Percentiles rank a stretch among this genome's conserved stretches.
phyloP scores from a whole-genome alignment of 768 basidiomycete genomes.

The Lyophyllum atratum region DNA sequence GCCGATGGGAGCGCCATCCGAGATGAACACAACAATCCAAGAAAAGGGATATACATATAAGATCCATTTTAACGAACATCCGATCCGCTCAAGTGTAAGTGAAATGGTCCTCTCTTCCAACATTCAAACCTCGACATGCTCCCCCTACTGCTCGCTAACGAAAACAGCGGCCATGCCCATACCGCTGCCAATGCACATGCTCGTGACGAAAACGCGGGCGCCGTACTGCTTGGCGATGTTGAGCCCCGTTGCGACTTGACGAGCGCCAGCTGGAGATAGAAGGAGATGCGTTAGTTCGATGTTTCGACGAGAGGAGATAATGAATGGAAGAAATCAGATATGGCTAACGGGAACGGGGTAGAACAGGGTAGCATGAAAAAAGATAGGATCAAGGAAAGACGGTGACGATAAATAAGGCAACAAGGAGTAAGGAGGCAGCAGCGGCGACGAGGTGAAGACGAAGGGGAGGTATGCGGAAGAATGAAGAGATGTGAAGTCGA shows the following conservation, averaged over 20 bases:
- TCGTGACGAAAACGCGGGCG: constrained; percentile 79
- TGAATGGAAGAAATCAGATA: neutral
- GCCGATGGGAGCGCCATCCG: no score
- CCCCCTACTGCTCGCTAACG: constrained; percentile 80
- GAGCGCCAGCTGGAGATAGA: constrained; percentile 63
- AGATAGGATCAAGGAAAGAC: no score
- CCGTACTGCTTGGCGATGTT: constrained; percentile 79
- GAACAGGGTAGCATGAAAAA: no score
- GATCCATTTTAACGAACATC: no score
- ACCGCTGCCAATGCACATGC: constrained; percentile 89
- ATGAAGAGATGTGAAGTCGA: neutral
- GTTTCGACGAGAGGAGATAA: neutral
- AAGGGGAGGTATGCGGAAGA: neutral
- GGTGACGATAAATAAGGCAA: no score
- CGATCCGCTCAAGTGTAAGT: no score
- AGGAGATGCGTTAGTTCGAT: neutral
- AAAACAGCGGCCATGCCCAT: constrained; percentile 92
- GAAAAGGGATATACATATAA: no score
- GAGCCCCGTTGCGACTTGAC: constrained; percentile 86
- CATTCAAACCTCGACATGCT: no score
- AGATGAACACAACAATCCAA: no score
- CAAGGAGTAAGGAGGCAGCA: no score
- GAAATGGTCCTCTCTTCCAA: no score
- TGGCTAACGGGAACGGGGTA: no score
- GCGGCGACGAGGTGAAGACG: neutral